Percentiles rank a stretch among this genome's conserved stretches.
Conservation (phyloP, 2,329 filamentous ascomycete species). For the Rhinocladiella similis region DNA sequence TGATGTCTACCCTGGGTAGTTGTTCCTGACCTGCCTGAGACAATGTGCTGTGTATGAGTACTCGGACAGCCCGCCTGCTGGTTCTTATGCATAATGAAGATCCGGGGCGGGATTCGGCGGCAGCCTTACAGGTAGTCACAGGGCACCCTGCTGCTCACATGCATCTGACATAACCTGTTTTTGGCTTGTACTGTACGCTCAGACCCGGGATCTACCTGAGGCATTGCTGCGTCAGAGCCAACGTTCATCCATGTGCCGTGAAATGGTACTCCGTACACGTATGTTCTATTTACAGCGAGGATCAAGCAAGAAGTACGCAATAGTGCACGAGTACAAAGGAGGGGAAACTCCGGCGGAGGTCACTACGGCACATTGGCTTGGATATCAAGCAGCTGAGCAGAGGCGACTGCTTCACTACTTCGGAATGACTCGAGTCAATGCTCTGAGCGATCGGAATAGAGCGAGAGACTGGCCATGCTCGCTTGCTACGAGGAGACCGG, state of each 20-base stretch:
- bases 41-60: not conserved
- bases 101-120: not conserved
- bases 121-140: not conserved
- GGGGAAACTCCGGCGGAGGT: too few species aligned
- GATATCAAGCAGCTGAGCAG: too few species aligned
- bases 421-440: too few species aligned
- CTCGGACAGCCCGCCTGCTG: not conserved
- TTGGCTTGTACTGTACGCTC: not conserved
- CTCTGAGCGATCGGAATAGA: too few species aligned
- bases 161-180: slow-evolving; percentile 1
- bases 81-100: not conserved
- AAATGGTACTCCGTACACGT: too few species aligned
- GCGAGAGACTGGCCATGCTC: too few species aligned
- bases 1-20: not conserved
- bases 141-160: not conserved
- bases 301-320: not conserved
- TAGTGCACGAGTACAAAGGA: too few species aligned
- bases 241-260: too few species aligned
- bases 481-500: too few species aligned
- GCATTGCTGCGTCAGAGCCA: not conserved
- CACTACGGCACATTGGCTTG: too few species aligned
- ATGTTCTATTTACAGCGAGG: not conserved
- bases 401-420: too few species aligned
- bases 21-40: not conserved
- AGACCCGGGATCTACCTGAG: not conserved